These are phyloP conservation scores for Debaryomyces sp. DNA, from an alignment of 1,139 yeast species.

Conservation along the genomic window DNA sequence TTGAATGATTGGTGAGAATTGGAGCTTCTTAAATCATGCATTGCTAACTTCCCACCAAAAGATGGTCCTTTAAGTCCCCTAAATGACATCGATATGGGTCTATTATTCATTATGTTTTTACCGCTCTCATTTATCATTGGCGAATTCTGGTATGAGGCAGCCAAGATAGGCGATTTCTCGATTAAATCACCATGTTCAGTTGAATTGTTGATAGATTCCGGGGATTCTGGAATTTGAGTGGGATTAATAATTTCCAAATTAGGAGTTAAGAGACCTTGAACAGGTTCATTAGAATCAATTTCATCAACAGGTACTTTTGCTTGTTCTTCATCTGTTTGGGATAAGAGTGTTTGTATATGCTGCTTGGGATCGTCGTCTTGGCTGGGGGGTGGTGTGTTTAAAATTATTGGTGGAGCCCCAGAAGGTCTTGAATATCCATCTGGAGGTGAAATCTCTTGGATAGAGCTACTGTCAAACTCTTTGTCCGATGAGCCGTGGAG, in stretches of 20 bases:
- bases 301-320: neutral
- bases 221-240: constrained; percentile 14
- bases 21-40: constrained; percentile 32
- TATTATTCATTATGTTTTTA: constrained; percentile 20
- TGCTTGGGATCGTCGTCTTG: constrained; percentile 8
- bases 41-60: constrained; percentile 40
- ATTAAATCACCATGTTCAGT: constrained; percentile 15
- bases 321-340: neutral
- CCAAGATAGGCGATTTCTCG: constrained; percentile 27
- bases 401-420: neutral
- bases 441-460: constrained; percentile 1
- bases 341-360: neutral
- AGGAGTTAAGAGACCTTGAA: constrained; percentile 15
- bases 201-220: constrained; percentile 15
- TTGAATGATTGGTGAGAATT: constrained; percentile 50
- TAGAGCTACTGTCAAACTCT: neutral
- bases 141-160: constrained; percentile 18
- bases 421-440: neutral
- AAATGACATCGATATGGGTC: constrained; percentile 72
- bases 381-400: constrained; percentile 13
- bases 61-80: constrained; percentile 64
- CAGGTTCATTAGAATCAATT: neutral
- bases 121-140: constrained; percentile 16
- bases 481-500: neutral
- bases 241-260: constrained; percentile 15